A percentile compares a stretch with the other conserved stretches of the same genome.
These are phyloP conservation scores for Backusella morwellensis DNA, from an alignment of 192 early-diverging fungal genomes.

Conservation along the genomic window DNA sequence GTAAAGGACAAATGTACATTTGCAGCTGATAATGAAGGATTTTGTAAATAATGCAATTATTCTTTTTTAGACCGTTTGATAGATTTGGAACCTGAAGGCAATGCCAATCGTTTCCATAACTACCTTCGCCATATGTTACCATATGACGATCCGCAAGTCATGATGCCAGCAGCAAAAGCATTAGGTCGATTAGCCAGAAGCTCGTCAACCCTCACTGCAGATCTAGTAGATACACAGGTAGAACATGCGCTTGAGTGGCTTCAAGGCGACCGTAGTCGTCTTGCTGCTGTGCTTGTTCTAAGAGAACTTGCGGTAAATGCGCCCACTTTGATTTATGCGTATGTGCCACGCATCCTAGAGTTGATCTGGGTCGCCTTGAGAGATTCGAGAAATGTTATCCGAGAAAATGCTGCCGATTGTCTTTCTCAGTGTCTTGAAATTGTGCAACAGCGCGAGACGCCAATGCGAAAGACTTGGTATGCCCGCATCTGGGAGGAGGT, in stretches of 20 bases:
- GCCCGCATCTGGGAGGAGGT: constrained; percentile 82
- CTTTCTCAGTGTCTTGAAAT: constrained; percentile 76
- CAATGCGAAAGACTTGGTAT: constrained; percentile 64
- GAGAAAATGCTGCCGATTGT: constrained; percentile 79
- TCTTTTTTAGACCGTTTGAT: constrained; percentile 67
- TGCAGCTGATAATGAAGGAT: neutral
- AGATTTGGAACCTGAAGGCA: constrained; percentile 80
- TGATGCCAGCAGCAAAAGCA: constrained; percentile 69
- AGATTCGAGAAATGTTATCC: constrained; percentile 76
- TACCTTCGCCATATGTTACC: constrained; percentile 79
- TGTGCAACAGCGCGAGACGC: constrained; percentile 74
- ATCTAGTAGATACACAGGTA: constrained; percentile 83
- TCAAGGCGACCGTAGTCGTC: constrained; percentile 74
- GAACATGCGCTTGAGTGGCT: constrained; percentile 84
- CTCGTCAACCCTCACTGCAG: constrained; percentile 69
- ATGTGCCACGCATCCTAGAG: constrained; percentile 80
- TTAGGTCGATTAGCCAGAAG: constrained; percentile 69
- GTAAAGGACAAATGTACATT: constrained; percentile 35
- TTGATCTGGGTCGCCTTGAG: constrained; percentile 80
- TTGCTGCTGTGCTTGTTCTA: constrained; percentile 80
- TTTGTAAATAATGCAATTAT: neutral
- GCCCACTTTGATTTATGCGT: constrained; percentile 79
- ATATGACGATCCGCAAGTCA: constrained; percentile 66
- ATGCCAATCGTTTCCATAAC: constrained; percentile 78
- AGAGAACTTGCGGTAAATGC: constrained; percentile 72